phyloP scores from a whole-genome alignment of 129 eudicot genomes.

The Rutidosis leptorrhynchoides region DNA sequence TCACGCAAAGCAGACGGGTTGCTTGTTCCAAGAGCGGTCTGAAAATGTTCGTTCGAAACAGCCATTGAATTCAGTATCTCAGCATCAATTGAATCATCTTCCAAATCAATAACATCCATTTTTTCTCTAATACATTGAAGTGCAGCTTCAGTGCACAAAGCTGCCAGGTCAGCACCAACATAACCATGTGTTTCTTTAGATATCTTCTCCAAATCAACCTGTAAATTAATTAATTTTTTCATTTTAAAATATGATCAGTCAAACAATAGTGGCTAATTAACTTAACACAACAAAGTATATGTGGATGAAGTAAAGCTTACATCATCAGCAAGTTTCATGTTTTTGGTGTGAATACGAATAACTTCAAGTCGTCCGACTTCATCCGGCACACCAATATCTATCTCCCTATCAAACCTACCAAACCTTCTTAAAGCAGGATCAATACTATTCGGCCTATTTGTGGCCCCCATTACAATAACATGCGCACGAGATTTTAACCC shows the following conservation, averaged over 20 bases:
- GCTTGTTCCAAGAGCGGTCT: slow-evolving; percentile 16
- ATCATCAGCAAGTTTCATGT: slow-evolving; percentile 77
- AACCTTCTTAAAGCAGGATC: slow-evolving; percentile 81
- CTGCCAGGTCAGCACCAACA: slow-evolving; percentile 79
- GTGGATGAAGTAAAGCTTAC: slow-evolving; percentile 25
- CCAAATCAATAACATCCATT: slow-evolving; percentile 70
- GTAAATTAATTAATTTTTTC: slow-evolving; percentile 50
- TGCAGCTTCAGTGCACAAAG: slow-evolving; percentile 85
- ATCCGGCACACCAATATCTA: slow-evolving; percentile 86
- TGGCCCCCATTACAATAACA: slow-evolving; percentile 85
- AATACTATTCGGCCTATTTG: slow-evolving; percentile 80
- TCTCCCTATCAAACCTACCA: slow-evolving; percentile 79
- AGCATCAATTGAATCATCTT: slow-evolving; percentile 66
- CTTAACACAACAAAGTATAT: slow-evolving; percentile 1
- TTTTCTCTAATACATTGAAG: slow-evolving; percentile 85
- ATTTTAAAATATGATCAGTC: slow-evolving; percentile 22
- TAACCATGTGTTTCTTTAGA: slow-evolving; percentile 68
- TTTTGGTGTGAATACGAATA: slow-evolving; percentile 72
- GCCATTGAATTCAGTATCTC: slow-evolving; percentile 49
- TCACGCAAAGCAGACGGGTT: slow-evolving; percentile 20
- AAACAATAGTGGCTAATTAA: not conserved
- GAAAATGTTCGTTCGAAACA: slow-evolving; percentile 20
- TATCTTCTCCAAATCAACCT: slow-evolving; percentile 72
- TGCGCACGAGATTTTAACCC: slow-evolving; percentile 74
- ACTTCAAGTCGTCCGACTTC: slow-evolving; percentile 84